These are phyloP conservation scores for Thalassiosira sp. DNA, from an alignment of 352 stramenopile species.

Conservation along the genomic window DNA sequence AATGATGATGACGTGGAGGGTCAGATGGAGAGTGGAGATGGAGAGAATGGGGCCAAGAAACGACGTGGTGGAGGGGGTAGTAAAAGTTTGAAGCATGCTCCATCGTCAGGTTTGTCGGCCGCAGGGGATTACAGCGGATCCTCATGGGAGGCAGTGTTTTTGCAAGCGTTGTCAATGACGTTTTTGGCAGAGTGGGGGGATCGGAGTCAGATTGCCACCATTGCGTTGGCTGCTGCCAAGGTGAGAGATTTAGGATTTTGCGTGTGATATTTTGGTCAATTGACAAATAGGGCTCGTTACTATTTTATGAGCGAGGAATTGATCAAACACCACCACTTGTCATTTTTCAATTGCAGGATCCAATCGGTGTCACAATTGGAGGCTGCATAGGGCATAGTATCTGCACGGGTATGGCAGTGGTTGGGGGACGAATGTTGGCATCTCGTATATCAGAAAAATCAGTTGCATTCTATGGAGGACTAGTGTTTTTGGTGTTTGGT, in stretches of 20 bases:
- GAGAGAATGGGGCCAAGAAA: constrained; percentile 15
- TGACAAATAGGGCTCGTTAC: too few species aligned
- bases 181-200: constrained; percentile 99
- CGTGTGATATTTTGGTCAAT: constrained; percentile 11
- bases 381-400: constrained; percentile 96
- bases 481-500: constrained; percentile 96
- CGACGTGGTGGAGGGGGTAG: constrained; percentile 27
- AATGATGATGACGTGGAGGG: constrained; percentile 23
- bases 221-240: constrained; percentile 95
- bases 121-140: constrained; percentile 45
- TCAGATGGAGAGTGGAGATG: constrained; percentile 22
- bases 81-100: constrained; percentile 23
- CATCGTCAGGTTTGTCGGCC: constrained; percentile 42
- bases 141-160: constrained; percentile 84
- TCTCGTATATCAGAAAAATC: constrained; percentile 96
- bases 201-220: constrained; percentile 98
- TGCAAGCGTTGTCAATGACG: constrained; percentile 95
- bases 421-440: constrained; percentile 97
- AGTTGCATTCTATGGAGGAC: constrained; percentile 93
- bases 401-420: constrained; percentile 96
- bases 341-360: constrained; percentile 48
- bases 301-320: too few species aligned
- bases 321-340: background rate
- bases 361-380: constrained; percentile 90
- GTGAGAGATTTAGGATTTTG: constrained; percentile 9